Base-by-base conservation (phyloP, 257 asterid genomes). In the Fraxinus americana region DNA sequence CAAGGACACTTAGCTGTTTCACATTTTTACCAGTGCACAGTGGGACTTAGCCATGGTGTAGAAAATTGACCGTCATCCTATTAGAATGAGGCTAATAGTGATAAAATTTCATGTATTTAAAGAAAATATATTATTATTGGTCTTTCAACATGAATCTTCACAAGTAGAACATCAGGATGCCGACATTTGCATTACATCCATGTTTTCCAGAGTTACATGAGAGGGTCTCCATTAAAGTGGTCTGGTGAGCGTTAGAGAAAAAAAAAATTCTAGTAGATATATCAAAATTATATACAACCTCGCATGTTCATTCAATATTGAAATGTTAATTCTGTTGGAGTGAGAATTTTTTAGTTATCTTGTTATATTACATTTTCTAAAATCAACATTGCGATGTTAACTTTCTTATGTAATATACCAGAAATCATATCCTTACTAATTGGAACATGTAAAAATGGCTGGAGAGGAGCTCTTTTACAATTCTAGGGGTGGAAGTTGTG, bases 391-490 rank as follows among this genome's bases (percentile, higher is more conserved):
- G 29, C 32, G 67, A 45, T 39, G 66, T 70, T 45, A 36, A 23
- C 4, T 19, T 7, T 63, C 36, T 45, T 85, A 34, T 48, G 73
- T 70, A 35, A 35, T 35, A 35, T 72, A 36, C 8, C 67, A 36
- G n/a, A 50, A 52, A 10, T 43, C 57, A 16, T 9, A 1, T 5
- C 12, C 16, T 25, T 13, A 25, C 70, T 27, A 8, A 27, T 54
- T 69, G 69, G 74, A 78, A 65, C 83, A 94, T 97, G 97, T 79
- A 94, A 92, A 82, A 94, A 92, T 89, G 97, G 98, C 29, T 92
- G 97, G 98, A 91, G 98, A 78, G 98, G 92, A 94, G 88, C 92
- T 91, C 50, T 92, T 97, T 25, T 97, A 92, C 85, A 92, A 90
- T 86, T 92, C 97, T 50, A 85, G 96, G 77, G 97, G 88, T 43